Conservation (phyloP, 345 rosid species). For the Populus tremula region DNA sequence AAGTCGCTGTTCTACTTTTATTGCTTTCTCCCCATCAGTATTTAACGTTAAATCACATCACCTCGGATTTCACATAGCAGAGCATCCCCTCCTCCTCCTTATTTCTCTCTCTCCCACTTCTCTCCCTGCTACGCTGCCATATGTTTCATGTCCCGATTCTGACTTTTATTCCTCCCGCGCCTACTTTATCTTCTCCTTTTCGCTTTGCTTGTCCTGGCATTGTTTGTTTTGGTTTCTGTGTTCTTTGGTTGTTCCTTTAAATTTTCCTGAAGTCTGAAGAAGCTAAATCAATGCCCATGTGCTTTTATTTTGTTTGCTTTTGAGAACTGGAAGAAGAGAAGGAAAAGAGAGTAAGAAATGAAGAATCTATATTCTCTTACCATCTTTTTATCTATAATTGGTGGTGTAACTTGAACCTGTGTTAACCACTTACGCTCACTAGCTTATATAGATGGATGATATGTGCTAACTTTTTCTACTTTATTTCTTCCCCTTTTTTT, state of each 20-base stretch:
- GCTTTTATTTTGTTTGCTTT: constrained; percentile 30
- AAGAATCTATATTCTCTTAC: neutral
- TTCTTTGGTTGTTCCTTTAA: neutral
- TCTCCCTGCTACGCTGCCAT: neutral
- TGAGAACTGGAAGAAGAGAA: constrained; percentile 17
- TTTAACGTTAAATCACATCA: constrained; percentile 64
- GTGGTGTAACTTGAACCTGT: neutral
- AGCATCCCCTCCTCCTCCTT: neutral
- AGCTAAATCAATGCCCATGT: constrained; percentile 31
- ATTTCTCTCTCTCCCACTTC: neutral
- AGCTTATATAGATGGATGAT: neutral
- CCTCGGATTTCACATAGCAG: constrained; percentile 23
- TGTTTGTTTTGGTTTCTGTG: neutral
- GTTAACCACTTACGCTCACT: neutral
- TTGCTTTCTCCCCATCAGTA: constrained; percentile 25
- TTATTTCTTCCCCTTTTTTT: neutral
- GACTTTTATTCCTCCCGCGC: neutral
- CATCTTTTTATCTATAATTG: neutral
- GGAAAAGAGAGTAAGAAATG: neutral
- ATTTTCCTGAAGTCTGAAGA: neutral
- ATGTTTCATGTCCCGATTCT: neutral
- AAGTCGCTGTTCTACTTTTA: constrained; percentile 45
- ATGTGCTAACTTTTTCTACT: neutral
- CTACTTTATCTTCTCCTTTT: neutral
- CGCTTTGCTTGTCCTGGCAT: constrained; percentile 11